These are phyloP conservation scores for Fusarium heterosporum DNA, from an alignment of 2,329 filamentous ascomycete species.

Conservation along the genomic window DNA sequence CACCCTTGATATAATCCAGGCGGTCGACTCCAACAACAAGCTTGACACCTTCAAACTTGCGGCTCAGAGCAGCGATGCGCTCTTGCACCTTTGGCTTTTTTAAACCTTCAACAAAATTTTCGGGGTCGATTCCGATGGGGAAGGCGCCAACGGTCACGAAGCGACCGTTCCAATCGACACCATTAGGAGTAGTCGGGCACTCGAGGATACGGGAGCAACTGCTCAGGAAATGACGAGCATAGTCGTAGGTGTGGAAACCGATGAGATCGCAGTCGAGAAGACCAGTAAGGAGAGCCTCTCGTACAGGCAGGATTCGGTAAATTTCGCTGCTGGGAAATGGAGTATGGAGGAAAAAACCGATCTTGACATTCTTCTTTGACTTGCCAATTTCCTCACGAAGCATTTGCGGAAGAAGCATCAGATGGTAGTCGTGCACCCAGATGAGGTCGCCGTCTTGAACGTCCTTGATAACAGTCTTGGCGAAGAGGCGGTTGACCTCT, in stretches of 20 bases:
- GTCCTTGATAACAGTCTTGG: conserved; percentile 85
- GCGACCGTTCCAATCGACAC: conserved; percentile 89
- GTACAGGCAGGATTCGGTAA: conserved; percentile 92
- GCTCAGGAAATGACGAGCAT: conserved; percentile 96
- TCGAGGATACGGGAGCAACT: conserved; percentile 93
- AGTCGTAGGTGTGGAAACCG: conserved; percentile 99
- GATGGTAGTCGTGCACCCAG: conserved; percentile 98
- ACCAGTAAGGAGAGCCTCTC: conserved; percentile 87
- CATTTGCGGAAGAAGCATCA: conserved; percentile 97
- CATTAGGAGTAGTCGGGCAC: conserved; percentile 87
- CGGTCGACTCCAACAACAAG: conserved; percentile 97
- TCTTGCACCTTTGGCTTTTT: conserved; percentile 88
- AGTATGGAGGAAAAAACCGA: conserved; percentile 98
- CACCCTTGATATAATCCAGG: conserved; percentile 98
- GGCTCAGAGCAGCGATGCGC: conserved; percentile 84
- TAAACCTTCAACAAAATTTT: conserved; percentile 92
- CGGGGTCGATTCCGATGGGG: conserved; percentile 96
- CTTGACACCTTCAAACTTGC: conserved; percentile 96
- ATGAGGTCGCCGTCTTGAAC: conserved; percentile 94
- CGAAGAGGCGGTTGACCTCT: conserved; percentile 92
- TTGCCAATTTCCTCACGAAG: conserved; percentile 87
- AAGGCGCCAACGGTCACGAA: conserved; percentile 94
- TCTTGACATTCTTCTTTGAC: conserved; percentile 90
- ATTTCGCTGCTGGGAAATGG: conserved; percentile 98
- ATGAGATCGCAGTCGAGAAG: conserved; percentile 94